Base-by-base conservation (phyloP, 306 rosid genomes). In the Comarum palustre region DNA sequence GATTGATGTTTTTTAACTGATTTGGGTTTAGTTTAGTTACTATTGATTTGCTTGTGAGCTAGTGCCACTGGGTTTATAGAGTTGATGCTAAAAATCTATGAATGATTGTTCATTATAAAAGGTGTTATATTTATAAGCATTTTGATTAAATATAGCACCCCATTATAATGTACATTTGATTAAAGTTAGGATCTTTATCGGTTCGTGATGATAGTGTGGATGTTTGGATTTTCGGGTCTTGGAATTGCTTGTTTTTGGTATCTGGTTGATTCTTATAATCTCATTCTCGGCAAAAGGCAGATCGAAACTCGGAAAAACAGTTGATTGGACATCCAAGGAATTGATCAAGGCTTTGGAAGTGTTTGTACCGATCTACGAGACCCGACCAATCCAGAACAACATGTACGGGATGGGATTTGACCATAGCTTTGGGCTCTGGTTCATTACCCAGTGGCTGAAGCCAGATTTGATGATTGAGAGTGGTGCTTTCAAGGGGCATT, bases 371-470 rank as follows among this genome's bases (percentile, higher is more conserved):
- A 88, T 95, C 78, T 95, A 95, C 12, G 97, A 90, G 76, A 88
- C 96, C 22, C 83, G 97, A 60, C 99, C 99, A 31, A 92, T 95
- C 29, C 82, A 87, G 61, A 92, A 90, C 76, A 91, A 95, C 81
- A 67, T 92, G 97, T 86, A 65, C 58, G 99, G 99, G 62, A 95
- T 95, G 99, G 99, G 97, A 62, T 95, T 95, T 73, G 99, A 95
- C 79, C 99, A 95, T 87, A 95, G 99, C 87, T 91, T 92, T 84
- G 99, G 99, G 57, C 99, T 95, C 68, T 95, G 99, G 99, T 95
- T 91, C 85, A 87, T 92, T 63, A 82, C 93, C 5, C 88, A 83
- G 24, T 95, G 96, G 99, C 80, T 95, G 74, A 90, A 91, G 87
- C 99, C 97, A 1, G 88, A 90, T 74, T 76, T 95, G 85, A 90